Base-by-base conservation (phyloP, 176 grass and related monocot species). In the Musa beccarii region DNA sequence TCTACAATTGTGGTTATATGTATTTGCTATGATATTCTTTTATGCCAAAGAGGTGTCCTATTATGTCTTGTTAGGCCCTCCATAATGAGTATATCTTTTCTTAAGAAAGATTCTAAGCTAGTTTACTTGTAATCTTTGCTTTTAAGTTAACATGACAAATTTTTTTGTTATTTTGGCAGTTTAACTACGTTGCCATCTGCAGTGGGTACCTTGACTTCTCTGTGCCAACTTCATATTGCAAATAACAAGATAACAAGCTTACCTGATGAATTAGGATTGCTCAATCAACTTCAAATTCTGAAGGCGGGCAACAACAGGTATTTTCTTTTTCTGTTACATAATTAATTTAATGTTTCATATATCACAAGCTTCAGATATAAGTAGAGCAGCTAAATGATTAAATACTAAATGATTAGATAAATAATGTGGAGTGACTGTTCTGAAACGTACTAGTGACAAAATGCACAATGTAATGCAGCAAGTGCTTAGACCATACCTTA, bases 261-360 rank as follows among this genome's bases (percentile, higher is more conserved):
- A 78, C 90, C 94, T 78, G 66, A 71, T 52, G 90, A 97, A 84
- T 85, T 93, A 80, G 88, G 86, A 80, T 85, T n/a, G 19, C 86
- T 97, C 76, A 82, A 80, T 71, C 84, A 91, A 67, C 94, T 97
- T 57, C 52, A 93, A 84, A 83, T 91, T 72, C 82, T 93, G 24
- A 87, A 90, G 84, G 90, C 82, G 81, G 88, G 43, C 65, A 93
- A 93, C 49, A 98, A 98, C 80, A 98, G 86, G 88, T 93, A 80
- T 66, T 69, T 76, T 71, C 14, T 72, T 81, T 52, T 20, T 43
- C 10, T 57, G 8, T 63, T 84, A 23, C 59, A 49, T 62, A 71
- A 49, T 57, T 75, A 66, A 66, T 22, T 1, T 70, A 20, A 21
- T 49, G 29, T 15, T 49, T 50, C 34, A 70, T 52, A 70, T 50